These are phyloP conservation scores for Dunaliella primolecta DNA, from an alignment of 139 green algal genomes.

Conservation along the genomic window DNA sequence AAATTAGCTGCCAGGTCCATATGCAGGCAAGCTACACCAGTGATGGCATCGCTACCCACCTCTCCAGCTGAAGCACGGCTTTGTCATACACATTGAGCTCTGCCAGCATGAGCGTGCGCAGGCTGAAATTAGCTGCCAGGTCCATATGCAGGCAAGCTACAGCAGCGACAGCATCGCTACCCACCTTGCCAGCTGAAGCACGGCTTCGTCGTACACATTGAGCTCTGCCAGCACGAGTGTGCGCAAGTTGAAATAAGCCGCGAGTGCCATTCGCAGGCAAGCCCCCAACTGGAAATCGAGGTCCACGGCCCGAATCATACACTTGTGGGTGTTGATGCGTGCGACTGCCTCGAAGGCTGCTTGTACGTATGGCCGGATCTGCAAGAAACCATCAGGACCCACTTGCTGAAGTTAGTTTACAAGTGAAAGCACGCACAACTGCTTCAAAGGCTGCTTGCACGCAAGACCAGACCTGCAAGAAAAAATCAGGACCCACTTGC, in stretches of 20 bases:
- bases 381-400: background rate
- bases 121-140: conserved; percentile 21
- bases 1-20: conserved; percentile 24
- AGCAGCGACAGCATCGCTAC: conserved; percentile 12
- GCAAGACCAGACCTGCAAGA: conserved; percentile 15
- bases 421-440: no score
- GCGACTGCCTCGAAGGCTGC: conserved; percentile 25
- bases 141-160: conserved; percentile 10
- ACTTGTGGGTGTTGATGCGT: conserved; percentile 14
- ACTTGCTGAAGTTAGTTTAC: background rate
- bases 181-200: conserved; percentile 14
- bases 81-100: conserved; percentile 40
- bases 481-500: background rate
- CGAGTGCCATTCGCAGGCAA: conserved; percentile 18
- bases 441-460: conserved; percentile 32
- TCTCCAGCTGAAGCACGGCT: conserved; percentile 10
- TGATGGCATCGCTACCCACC: conserved; percentile 14
- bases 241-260: conserved; percentile 18
- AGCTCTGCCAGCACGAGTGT: conserved; percentile 18
- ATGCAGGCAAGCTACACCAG: background rate
- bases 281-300: conserved; percentile 16
- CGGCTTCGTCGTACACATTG: conserved; percentile 34
- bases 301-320: conserved; percentile 13
- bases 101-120: background rate
- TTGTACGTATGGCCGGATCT: conserved; percentile 29